Base-by-base conservation (phyloP, 108 stramenopile species). In the Stephanodiscus minutulus region DNA sequence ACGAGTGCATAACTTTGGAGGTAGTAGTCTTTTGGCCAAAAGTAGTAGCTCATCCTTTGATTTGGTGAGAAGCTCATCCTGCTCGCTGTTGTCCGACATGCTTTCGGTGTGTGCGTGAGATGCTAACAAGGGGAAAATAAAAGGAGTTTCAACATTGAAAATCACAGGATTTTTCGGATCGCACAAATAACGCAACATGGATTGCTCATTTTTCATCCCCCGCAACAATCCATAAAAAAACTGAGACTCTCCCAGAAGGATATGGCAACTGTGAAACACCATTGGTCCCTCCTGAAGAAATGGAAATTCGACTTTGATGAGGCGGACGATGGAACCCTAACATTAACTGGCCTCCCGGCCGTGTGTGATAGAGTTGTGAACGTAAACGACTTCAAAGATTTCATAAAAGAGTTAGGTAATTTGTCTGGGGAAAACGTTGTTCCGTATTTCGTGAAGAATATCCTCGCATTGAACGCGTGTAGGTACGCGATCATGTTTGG, bases 401-500 rank as follows among this genome's bases (percentile, higher is more conserved):
- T 79, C 57, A 12, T 84, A 0, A 41, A 80, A 27, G 75, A 72
- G 35, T 47, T 84, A 25, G 27, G 69, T 13, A 29, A 55, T 35
- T 48, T 64, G 2, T 39, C 63, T 24, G 82, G 70, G 5, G 68
- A 48, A 20, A 31, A 66, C 12, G 33, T 77, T 5, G 72, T 58
- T 46, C 83, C 83, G 18, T 44, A 28, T 29, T 84, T 81, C 63
- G 73, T 81, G 6, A 81, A 73, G 52, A 61, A 66, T 27, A 64
- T 69, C 7, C 35, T 84, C 3, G 79, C 79, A 28, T 81, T 75
- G 0, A 56, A 81, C 11, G 83, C 83, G 9, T 84, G 83, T 33
- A 61, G 83, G 21, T 84, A 84, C 39, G 77, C 77, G 0, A 81
- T 73, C 0, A 84, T 84, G 83, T 84, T 84, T 68, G 83, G 83